phyloP scores from a whole-genome alignment of 2,329 filamentous ascomycete genomes.

The Thelonectria olida region DNA sequence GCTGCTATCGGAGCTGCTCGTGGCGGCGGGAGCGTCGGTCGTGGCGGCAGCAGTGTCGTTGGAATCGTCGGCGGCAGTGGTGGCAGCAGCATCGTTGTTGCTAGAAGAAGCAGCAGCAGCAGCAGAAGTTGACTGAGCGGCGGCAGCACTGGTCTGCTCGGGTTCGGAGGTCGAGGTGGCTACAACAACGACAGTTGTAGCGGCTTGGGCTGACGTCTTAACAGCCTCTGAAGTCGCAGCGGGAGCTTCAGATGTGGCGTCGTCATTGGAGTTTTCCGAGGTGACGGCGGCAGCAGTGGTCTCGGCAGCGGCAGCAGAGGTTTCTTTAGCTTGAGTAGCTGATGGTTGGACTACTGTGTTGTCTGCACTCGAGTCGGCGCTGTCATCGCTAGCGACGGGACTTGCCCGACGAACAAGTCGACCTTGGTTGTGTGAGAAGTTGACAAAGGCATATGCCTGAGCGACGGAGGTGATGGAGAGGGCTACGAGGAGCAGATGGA shows the following conservation, averaged over 20 bases:
- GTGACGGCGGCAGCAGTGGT: background rate
- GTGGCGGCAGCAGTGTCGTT: background rate
- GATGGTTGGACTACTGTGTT: constrained; percentile 16
- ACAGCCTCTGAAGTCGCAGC: background rate
- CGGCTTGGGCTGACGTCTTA: constrained; percentile 1
- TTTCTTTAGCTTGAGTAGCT: background rate
- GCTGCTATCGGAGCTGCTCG: background rate
- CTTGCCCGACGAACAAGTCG: constrained; percentile 35
- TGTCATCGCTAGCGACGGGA: constrained; percentile 25
- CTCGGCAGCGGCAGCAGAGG: background rate
- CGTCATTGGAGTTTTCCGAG: background rate
- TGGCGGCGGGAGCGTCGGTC: background rate
- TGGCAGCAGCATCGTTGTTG: constrained; percentile 10
- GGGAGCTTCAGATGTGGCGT: background rate
- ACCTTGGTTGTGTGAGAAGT: constrained; percentile 31
- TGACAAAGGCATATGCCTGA: constrained; percentile 52
- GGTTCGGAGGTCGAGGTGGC: constrained; percentile 19
- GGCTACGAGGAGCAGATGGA: constrained; percentile 59
- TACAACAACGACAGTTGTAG: constrained; percentile 22
- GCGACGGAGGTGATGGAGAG: constrained; percentile 57
- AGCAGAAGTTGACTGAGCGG: constrained; percentile 14
- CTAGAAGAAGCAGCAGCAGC: background rate
- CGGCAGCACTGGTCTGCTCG: constrained; percentile 19
- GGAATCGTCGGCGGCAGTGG: constrained; percentile 23
- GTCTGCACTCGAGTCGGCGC: constrained; percentile 20